phyloP scores from a whole-genome alignment of 495 filamentous ascomycete genomes.

The Cercophora sp. region DNA sequence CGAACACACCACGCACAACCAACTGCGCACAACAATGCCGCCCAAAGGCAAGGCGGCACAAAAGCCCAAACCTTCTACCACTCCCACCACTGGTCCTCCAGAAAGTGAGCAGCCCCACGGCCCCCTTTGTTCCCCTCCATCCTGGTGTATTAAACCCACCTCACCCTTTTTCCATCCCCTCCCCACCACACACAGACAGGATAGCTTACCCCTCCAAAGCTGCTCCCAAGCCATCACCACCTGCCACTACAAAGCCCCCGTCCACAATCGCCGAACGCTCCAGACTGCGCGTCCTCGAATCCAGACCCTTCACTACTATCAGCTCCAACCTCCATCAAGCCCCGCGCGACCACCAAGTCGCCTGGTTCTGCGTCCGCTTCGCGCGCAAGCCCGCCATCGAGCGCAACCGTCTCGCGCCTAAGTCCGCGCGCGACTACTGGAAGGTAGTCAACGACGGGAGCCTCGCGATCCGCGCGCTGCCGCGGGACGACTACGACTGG shows the following conservation, averaged over 20 bases:
- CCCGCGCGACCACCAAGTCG: conserved; percentile 33
- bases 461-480: conserved; percentile 36
- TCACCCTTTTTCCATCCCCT: neutral
- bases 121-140: neutral
- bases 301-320: conserved; percentile 32
- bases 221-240: neutral
- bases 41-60: conserved; percentile 28
- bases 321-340: conserved; percentile 29
- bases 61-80: conserved; percentile 29
- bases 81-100: too few species aligned
- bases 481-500: conserved; percentile 30
- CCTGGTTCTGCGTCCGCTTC: conserved; percentile 33
- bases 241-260: conserved; percentile 15
- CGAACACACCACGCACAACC: conserved; percentile 11
- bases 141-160: too few species aligned
- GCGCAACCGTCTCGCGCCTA: conserved; percentile 28
- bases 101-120: neutral
- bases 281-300: conserved; percentile 32
- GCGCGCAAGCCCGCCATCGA: conserved; percentile 25
- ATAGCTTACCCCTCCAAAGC: neutral
- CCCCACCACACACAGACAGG: conserved; percentile 1
- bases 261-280: conserved; percentile 35
- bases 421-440: conserved; percentile 48
- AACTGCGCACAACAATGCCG: conserved; percentile 28
- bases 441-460: conserved; percentile 41